phyloP scores from a whole-genome alignment of 257 asterid species.

The Solanum pinnatisectum region DNA sequence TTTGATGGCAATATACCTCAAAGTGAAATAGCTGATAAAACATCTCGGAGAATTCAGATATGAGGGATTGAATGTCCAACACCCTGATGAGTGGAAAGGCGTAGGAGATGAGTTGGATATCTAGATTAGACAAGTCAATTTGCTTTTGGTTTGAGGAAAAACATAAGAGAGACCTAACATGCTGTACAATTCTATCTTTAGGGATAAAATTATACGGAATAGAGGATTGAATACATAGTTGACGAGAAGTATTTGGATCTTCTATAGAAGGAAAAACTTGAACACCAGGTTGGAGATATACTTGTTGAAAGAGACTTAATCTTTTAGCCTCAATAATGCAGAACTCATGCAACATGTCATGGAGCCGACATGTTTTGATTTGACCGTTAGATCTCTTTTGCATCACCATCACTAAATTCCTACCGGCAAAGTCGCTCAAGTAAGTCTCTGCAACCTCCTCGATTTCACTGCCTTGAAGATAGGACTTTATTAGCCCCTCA shows the following conservation, averaged over 20 bases:
- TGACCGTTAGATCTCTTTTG: too few species aligned
- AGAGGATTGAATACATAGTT: conserved; percentile 13
- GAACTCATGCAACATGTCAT: too few species aligned
- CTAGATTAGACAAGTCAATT: background rate
- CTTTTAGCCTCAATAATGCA: too few species aligned
- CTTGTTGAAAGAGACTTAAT: conserved; percentile 12
- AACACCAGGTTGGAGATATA: background rate
- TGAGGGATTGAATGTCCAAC: conserved; percentile 7
- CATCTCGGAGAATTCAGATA: conserved; percentile 1
- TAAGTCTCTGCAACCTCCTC: too few species aligned
- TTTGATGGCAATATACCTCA: conserved; percentile 7
- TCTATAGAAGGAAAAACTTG: background rate
- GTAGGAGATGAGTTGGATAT: conserved; percentile 1
- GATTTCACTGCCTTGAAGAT: too few species aligned
- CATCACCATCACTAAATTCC: too few species aligned
- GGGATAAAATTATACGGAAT: conserved; percentile 1
- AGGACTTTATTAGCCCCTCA: too few species aligned
- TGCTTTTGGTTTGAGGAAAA: conserved; percentile 5
- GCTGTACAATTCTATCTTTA: background rate
- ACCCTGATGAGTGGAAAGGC: conserved; percentile 18
- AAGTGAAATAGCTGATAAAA: conserved; percentile 1
- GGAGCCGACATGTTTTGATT: too few species aligned
- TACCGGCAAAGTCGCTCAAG: too few species aligned
- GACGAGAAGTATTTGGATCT: conserved; percentile 2
- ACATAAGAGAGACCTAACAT: conserved; percentile 24